Evolutionary conservation across 192 early-diverging fungal genomes (phyloP), one percentile per base, ranked within the genome.

Genomic region (Coemansia aciculifera): DNA sequence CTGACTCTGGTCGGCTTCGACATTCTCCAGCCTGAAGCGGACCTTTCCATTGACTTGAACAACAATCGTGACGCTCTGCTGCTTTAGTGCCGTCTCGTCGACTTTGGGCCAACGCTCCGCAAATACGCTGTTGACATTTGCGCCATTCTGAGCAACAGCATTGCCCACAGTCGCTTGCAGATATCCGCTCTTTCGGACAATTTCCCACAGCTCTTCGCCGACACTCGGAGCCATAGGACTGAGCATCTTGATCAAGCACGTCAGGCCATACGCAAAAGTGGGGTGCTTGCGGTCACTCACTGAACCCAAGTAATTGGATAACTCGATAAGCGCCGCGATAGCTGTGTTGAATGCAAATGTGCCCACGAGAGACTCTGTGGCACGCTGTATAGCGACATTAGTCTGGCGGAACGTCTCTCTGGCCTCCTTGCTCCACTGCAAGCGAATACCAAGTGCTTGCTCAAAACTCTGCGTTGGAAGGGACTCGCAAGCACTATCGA

Each of bases 271-370:
- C 2, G 69, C 73, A 69, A 86, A 88, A 12, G 88, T 78, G 19
- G 87, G 84, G 5, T 84, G 85, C 12, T 59, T 11, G 34, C 56
- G 57, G 65, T 73, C 72, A 21, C 49, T 59, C 12, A 59, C 71
- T 0, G 52, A 23, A 0, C 40, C 69, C 48, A 90, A 61, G 23
- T 75, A 67, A 63, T 86, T 84, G 46, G 90, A 89, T 23, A 96
- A 75, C 73, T 96, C 94, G 71, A 96, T 96, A 36, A 98, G 81
- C 63, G 87, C 81, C 0, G 95, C 85, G 59, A 96, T 92, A 24
- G 89, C 93, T 0, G 93, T 92, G 75, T 96, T 92, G 75, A 98
- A 93, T 19, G 86, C 78, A 75, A 85, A 86, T 11, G 85, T 63
- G 13, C 31, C 61, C 8, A 37, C 43, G 54, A 90, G 56, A 0